A percentile compares a stretch with the other conserved stretches of the same genome.
These are phyloP conservation scores for Eustoma russellianum DNA, from an alignment of 257 asterid genomes.

Conservation along the genomic window DNA sequence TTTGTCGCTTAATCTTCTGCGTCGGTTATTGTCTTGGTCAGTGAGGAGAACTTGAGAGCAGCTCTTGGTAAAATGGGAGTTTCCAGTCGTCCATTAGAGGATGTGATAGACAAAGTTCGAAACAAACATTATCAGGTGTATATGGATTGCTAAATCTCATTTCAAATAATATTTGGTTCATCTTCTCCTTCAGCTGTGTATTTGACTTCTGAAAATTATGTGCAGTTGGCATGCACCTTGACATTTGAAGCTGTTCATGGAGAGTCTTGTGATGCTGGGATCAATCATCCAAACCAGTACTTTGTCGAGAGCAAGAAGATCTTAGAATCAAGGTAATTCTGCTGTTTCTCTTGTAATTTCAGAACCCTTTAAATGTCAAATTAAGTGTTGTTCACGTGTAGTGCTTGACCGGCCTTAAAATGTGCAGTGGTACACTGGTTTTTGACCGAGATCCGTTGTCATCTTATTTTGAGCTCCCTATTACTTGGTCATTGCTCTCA, in stretches of 20 bases:
- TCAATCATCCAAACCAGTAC: constrained; percentile 93
- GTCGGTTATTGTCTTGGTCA: constrained; percentile 28
- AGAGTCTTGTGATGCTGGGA: constrained; percentile 76
- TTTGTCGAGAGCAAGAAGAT: constrained; percentile 61
- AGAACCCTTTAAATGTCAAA: neutral
- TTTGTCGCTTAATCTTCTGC: neutral
- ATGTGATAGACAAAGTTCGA: constrained; percentile 69
- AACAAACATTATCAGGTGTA: constrained; percentile 84
- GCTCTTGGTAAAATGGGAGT: constrained; percentile 85
- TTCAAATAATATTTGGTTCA: constrained; percentile 2
- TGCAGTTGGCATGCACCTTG: constrained; percentile 94
- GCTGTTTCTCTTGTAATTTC: neutral
- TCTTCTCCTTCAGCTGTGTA: neutral
- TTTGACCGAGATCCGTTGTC: too few relatives aligned
- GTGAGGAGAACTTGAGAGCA: constrained; percentile 86
- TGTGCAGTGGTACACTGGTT: too few relatives aligned
- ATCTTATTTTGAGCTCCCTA: too few relatives aligned
- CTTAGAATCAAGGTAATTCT: constrained; percentile 35
- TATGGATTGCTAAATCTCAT: constrained; percentile 2
- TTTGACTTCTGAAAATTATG: constrained; percentile 1
- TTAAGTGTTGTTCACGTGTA: too few relatives aligned
- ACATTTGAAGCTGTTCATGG: constrained; percentile 92
- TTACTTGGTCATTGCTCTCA: too few relatives aligned
- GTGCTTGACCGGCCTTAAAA: too few relatives aligned
- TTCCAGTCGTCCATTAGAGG: constrained; percentile 59